Evolutionary conservation across 495 filamentous ascomycete genomes (phyloP), one percentile per base, ranked within the genome.

Genomic region (Penicillium crystallinum): DNA sequence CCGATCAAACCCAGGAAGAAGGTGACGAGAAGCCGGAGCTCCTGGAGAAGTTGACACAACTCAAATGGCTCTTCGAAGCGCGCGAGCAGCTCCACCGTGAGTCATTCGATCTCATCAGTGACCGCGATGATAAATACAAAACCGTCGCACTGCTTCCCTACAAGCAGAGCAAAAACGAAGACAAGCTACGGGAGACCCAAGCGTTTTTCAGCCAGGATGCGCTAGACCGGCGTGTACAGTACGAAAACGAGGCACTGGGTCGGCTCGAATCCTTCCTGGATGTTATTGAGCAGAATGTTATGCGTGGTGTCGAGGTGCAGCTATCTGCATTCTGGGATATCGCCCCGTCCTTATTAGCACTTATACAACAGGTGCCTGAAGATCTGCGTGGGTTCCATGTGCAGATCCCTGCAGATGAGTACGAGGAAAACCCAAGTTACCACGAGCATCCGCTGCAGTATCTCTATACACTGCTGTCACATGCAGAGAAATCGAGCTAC

Each of bases 41-140:
- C 0, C 76, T 97, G 2, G 93, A 98, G 69, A 93, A 93, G 55
- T 77, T 98, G 4, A 97, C 93, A 0, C 82, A 95, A 22, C 76
- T 97, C 9, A 98, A 98, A 62, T 98, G 93, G 93, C 85, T 97
- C 23, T 97, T 96, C 59, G 93, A 98, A 61, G 87, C 87, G 6
- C 84, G 91, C 6, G 95, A 98, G 66, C 78, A 82, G 47, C 80
- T 97, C 5, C 86, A 97, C 64, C 81, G 84, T 5, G 86, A 89
- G 56, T 71, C 88, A n/a, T 92, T 88, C 63, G 87, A 93, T 33
- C 73, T 98, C 1, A 79, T 95, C 6, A 82, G 81, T 21, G 87
- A 88, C 56, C 87, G 90, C 33, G 93, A 96, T 59, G 82, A 89
- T 39, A 83, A 86, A 34, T 98, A 97, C 69, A 85, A 86, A 60